Base-by-base conservation (phyloP, 2,329 filamentous ascomycete genomes). In the Colletotrichum abscissum region DNA sequence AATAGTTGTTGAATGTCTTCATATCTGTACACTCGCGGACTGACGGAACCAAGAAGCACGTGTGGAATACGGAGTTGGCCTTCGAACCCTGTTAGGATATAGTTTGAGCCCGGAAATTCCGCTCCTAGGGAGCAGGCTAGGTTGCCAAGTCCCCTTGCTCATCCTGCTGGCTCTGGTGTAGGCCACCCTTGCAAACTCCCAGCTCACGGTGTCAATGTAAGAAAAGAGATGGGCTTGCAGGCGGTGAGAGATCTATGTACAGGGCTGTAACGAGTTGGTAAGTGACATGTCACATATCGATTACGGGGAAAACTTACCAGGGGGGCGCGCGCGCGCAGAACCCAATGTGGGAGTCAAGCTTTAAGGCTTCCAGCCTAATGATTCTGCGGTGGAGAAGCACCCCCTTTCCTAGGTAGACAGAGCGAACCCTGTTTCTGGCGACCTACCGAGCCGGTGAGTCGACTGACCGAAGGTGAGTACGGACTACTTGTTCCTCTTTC, bases 171-270 rank as follows among this genome's bases (percentile, higher is more conserved):
- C 46, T 14, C 56, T 30, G 62, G 22, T n/a, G 26, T 55, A 56
- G 42, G 59, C 46, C 4, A 65, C 26, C 71, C 71, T 57, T 62
- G 54, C 46, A 24, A 4, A 35, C 22, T 57, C 46, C 54, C 56
- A 33, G 16, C 24, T 35, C 33, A 35, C 22, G 33, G 35, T 14
- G 30, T 12, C 54, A 24, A 49, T 49, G 67, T 35, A 42, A 63
- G 19, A 49, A 28, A 58, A 24, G n/a, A 38, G 22, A 35, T 55
- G 35, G 35, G 24, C 52, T 65, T 59, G 42, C 62, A 70, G 67
- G 71, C 71, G 71, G 71, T 73, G 71, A 70, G 49, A 56, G 67
- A 73, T 73, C 71, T 65, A n/a, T n/a, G n/a, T n/a, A 70, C 67
- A 60, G 63, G 67, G 56, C 71, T 73, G 66, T 49, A 30, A 64